phyloP scores from a whole-genome alignment of 768 basidiomycete species.

The Pleurotus tuoliensis region DNA sequence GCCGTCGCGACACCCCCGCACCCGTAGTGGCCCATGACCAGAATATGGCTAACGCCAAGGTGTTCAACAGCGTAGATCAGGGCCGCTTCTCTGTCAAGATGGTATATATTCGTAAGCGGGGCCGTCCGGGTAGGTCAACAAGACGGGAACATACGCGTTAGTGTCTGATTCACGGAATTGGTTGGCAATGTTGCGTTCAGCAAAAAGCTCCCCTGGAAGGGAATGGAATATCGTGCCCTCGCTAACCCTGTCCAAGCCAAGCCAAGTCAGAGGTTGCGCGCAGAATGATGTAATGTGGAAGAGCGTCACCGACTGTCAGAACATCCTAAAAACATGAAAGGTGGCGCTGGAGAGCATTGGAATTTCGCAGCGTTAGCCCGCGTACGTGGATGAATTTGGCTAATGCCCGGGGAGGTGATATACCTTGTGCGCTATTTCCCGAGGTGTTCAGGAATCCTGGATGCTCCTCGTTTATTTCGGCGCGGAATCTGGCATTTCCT shows the following conservation, averaged over 20 bases:
- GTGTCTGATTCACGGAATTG: slow-evolving; percentile 29
- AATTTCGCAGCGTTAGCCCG: background rate
- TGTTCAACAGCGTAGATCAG: slow-evolving; percentile 30
- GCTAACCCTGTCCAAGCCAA: slow-evolving; percentile 11
- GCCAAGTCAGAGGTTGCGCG: background rate
- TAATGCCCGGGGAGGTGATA: background rate
- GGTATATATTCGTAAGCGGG: too few species aligned
- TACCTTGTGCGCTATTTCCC: background rate
- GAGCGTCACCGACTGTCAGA: slow-evolving; percentile 1
- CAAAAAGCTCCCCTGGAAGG: slow-evolving; percentile 25
- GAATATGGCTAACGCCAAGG: slow-evolving; percentile 31
- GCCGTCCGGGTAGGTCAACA: too few species aligned
- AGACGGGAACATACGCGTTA: slow-evolving; percentile 24
- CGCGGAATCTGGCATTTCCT: background rate
- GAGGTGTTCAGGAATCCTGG: slow-evolving; percentile 1
- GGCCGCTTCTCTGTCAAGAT: slow-evolving; percentile 24
- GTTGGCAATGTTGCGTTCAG: slow-evolving; percentile 32
- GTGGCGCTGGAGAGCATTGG: background rate
- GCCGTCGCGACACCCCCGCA: slow-evolving; percentile 31
- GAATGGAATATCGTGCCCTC: slow-evolving; percentile 30
- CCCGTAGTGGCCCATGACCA: slow-evolving; percentile 30
- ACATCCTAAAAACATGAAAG: slow-evolving; percentile 8
- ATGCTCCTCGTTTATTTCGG: background rate
- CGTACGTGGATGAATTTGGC: background rate
- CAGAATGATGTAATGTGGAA: background rate